A percentile compares a stretch with the other conserved stretches of the same genome.
phyloP scores from a whole-genome alignment of 148 eudicot genomes.

The Amaranthus cruentus region DNA sequence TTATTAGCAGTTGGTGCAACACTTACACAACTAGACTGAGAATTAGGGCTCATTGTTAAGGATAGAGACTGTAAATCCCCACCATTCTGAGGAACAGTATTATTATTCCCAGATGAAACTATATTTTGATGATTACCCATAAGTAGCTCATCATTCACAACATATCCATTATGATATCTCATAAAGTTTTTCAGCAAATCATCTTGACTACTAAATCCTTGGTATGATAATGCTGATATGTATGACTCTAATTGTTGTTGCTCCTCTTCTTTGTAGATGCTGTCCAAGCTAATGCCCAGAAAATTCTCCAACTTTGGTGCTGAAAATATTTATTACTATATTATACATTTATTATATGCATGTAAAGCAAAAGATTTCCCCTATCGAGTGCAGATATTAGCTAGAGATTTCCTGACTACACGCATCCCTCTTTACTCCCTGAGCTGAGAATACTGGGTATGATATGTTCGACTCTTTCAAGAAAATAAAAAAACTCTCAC shows the following conservation, averaged over 20 bases:
- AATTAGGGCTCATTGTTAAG: constrained; percentile 68
- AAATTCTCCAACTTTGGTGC: constrained; percentile 76
- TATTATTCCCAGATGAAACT: neutral
- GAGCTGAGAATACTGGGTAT: neutral
- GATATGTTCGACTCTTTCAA: neutral
- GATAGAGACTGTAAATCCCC: constrained; percentile 44
- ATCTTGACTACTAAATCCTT: constrained; percentile 23
- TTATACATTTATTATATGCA: neutral
- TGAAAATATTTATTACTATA: constrained; percentile 22
- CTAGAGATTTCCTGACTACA: too few relatives aligned
- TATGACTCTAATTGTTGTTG: constrained; percentile 27
- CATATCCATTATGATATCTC: constrained; percentile 5
- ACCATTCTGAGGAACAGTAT: constrained; percentile 4
- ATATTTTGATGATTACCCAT: constrained; percentile 5
- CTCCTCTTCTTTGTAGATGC: constrained; percentile 28
- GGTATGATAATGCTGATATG: constrained; percentile 26
- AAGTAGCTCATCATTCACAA: constrained; percentile 16
- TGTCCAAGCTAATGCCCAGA: constrained; percentile 55
- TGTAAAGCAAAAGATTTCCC: too few relatives aligned
- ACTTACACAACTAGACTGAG: constrained; percentile 64
- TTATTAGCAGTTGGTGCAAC: constrained; percentile 18
- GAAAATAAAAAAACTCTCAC: too few relatives aligned
- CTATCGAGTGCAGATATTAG: too few relatives aligned
- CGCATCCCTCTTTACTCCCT: neutral
- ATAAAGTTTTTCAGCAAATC: constrained; percentile 9